Base-by-base conservation (phyloP, 768 basidiomycete species). In the Calvatia gigantea region DNA sequence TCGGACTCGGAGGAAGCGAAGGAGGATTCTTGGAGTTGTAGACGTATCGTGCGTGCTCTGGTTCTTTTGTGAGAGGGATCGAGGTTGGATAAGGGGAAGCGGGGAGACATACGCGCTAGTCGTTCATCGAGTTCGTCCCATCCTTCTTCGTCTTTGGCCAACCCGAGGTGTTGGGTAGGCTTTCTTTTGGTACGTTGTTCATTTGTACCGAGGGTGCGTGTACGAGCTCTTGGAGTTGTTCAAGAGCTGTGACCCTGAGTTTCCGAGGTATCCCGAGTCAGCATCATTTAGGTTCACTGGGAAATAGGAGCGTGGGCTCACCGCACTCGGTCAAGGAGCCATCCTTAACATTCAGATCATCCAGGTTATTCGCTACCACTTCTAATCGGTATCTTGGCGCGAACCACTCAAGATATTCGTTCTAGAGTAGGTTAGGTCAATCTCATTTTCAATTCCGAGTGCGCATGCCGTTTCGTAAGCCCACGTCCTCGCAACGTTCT, bases 401-500 rank as follows among this genome's bases (percentile, higher is more conserved):
- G 68, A 95, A 98, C 87, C 94, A 99, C 69, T 98, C 96, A 66
- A 98, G 91, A 68, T 94, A 96, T 61, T 86, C 83, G 69, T 87
- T 91, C 84, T 85, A 93, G 1, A 89, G 91, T 56, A 94, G 70
- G 61, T 90, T 87, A n/a, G 78, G 65, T 92, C 86, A 51, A 91
- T 86, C 11, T 80, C 80, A 38, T 90, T 75, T 65, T 94, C 88
- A 41, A 89, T 80, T 1, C 92, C 95, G n/a, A 94, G 80, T 17
- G 93, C 91, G 63, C 95, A 89, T 1, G 94, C 96, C 0, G 97
- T 99, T 70, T 99, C 96, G 73, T 91, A 96, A 28, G 94, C 87
- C 96, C 96, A 99, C 31, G 88, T 85, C 42, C 93, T 80, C 4
- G 93, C 92, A 17, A 98, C 94, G 65, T 99, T 99, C 70, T 95